phyloP scores from a whole-genome alignment of 345 rosid genomes.

The Aquilaria yunnanensis region DNA sequence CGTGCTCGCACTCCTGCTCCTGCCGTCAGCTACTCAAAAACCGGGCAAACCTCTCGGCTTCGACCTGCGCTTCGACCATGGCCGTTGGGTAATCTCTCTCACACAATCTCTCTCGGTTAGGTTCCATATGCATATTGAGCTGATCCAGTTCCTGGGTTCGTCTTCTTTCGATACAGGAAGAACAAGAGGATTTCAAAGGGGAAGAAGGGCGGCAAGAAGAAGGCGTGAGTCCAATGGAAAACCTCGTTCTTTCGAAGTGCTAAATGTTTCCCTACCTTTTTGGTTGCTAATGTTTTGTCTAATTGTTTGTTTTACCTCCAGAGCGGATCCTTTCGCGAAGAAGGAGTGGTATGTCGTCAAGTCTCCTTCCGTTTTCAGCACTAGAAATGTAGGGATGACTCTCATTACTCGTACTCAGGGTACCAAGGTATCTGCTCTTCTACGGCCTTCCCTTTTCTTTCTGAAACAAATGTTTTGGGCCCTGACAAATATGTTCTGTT shows the following conservation, averaged over 20 bases:
- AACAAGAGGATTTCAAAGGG: conserved; percentile 98
- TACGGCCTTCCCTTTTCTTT: no score
- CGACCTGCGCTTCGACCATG: conserved; percentile 6
- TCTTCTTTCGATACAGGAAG: conserved; percentile 38
- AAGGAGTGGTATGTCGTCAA: conserved; percentile 98
- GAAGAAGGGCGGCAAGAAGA: conserved; percentile 95
- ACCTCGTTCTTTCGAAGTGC: not conserved
- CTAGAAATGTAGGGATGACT: conserved; percentile 77
- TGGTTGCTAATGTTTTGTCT: not conserved
- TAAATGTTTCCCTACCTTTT: not conserved
- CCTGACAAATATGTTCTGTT: no score
- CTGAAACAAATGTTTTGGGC: no score
- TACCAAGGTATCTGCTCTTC: conserved; percentile 49
- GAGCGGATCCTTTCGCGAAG: conserved; percentile 90
- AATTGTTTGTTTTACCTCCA: conserved; percentile 9
- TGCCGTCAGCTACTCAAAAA: no score
- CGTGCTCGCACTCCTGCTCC: no score
- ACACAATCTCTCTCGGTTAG: not conserved
- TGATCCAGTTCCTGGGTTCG: conserved; percentile 4
- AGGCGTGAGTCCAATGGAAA: conserved; percentile 45
- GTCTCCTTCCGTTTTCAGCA: conserved; percentile 70
- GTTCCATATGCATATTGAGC: not conserved
- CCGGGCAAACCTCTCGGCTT: not conserved
- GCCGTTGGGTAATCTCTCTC: conserved; percentile 16
- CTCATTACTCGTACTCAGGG: conserved; percentile 95